A percentile compares a stretch with the other conserved stretches of the same genome.
Conservation (phyloP, 2,329 filamentous ascomycete species). For the Calonectria montana region DNA sequence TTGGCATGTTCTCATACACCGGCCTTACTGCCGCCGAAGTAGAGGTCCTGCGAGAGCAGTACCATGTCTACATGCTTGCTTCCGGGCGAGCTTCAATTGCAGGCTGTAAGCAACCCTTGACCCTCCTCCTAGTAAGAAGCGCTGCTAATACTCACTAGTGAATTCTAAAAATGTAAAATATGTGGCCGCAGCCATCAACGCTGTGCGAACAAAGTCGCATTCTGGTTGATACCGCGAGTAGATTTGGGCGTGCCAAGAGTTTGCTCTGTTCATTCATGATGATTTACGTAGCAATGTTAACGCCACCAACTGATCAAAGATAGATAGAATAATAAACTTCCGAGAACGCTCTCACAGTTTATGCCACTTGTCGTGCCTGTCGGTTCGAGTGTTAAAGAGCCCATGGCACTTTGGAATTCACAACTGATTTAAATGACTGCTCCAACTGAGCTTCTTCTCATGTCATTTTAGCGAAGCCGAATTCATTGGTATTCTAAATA, state of each 20-base stretch:
- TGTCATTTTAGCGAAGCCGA: too few species aligned
- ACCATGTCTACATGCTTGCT: constrained; percentile 77
- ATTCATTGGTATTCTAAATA: too few species aligned
- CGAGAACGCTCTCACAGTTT: neutral
- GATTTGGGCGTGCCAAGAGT: neutral
- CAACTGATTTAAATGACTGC: too few species aligned
- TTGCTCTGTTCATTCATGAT: neutral
- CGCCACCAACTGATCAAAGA: neutral
- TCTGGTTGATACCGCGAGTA: neutral
- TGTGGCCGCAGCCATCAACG: constrained; percentile 88
- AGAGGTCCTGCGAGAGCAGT: constrained; percentile 72
- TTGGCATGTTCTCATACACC: constrained; percentile 98
- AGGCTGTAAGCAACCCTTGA: constrained; percentile 24
- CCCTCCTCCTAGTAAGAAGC: constrained; percentile 75
- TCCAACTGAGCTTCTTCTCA: too few species aligned
- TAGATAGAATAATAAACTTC: constrained; percentile 2
- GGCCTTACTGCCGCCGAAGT: constrained; percentile 81
- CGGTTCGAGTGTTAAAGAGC: neutral
- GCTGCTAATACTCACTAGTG: neutral
- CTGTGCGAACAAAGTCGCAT: constrained; percentile 59
- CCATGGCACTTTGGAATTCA: too few species aligned
- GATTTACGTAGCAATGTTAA: neutral
- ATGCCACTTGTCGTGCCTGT: neutral
- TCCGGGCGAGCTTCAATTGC: constrained; percentile 35
- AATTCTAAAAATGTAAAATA: constrained; percentile 93